Base-by-base conservation (phyloP, 2,329 filamentous ascomycete genomes). In the Canariomyces notabilis region DNA sequence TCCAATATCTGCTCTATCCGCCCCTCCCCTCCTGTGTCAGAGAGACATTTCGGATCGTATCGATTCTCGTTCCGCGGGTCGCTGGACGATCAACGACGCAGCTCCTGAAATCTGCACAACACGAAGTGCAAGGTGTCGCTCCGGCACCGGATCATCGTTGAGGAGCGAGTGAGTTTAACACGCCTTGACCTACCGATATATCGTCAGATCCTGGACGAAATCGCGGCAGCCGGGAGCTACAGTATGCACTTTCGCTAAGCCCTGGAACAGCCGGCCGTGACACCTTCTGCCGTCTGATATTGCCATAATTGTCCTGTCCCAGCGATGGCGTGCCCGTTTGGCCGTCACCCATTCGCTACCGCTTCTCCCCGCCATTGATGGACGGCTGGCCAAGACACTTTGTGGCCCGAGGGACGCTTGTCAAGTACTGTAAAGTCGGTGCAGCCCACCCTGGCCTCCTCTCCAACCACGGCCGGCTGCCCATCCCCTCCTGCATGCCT, bases 161-260 rank as follows among this genome's bases (percentile, higher is more conserved):
- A 11, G 26, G 26, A 12, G 14, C 26, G 26, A 29, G 26, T 12
- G 26, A 29, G 9, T 12, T 12, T 11, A 4, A 12, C 26, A 29
- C 4, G 9, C 9, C 9, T 29, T 12, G 26, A 29, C 26, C 19
- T 36, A 37, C 29, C 12, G 37, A 19, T 34, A 38, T 42, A 39
- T 48, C 42, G 41, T 38, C 45, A 44, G 31, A 45, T 37, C 35
- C 42, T 36, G 42, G 42, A 8, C 42, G 18, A 20, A 29, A 35
- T 42, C 23, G 40, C 43, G 42, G 29, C 44, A 39, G n/a, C 37
- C 37, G 40, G 37, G 43, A 49, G 37, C 38, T 39, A n/a, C n/a
- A n/a, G n/a, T n/a, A 46, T 52, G 50, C 47, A 38, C 31, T 43
- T 34, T 52, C 50, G 50, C 46, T 45, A 49, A 44, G 33, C 12